These are phyloP conservation scores for Pythium volutum DNA, from an alignment of 352 stramenopile species.

Conservation along the genomic window DNA sequence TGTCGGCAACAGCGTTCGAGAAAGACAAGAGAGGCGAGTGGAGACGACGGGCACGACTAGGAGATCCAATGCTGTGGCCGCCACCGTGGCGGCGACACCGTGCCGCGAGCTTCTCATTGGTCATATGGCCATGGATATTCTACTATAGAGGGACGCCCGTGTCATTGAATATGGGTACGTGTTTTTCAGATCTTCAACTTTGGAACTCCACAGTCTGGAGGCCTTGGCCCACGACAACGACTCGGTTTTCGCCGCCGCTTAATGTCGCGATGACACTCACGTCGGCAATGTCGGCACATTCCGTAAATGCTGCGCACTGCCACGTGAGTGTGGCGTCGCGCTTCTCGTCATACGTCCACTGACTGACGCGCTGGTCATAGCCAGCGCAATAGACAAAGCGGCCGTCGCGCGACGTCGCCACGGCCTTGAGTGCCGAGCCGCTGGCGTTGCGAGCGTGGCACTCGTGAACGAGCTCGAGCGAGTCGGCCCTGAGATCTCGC, in stretches of 20 bases:
- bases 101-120: no score
- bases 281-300: conserved; percentile 80
- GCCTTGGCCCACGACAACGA: conserved; percentile 77
- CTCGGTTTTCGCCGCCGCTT: conserved; percentile 8
- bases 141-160: conserved; percentile 1
- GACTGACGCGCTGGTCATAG: conserved; percentile 86
- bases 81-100: no score
- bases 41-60: no score
- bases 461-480: conserved; percentile 35
- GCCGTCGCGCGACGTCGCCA: conserved; percentile 44
- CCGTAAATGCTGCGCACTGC: conserved; percentile 59
- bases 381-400: conserved; percentile 56
- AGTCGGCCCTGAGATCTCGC: conserved; percentile 33
- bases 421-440: conserved; percentile 78
- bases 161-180: conserved; percentile 7
- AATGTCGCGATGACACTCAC: conserved; percentile 33
- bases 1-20: not conserved
- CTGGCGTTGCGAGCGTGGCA: conserved; percentile 56
- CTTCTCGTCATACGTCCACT: conserved; percentile 40
- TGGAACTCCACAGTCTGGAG: conserved; percentile 62
- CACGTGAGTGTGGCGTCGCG: conserved; percentile 36
- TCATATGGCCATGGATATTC: not conserved
- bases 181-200: not conserved
- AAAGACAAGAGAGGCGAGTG: not conserved
- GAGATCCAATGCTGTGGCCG: not conserved